These are phyloP conservation scores for Boletellus emodensis DNA, from an alignment of 768 basidiomycete species.

Conservation along the genomic window DNA sequence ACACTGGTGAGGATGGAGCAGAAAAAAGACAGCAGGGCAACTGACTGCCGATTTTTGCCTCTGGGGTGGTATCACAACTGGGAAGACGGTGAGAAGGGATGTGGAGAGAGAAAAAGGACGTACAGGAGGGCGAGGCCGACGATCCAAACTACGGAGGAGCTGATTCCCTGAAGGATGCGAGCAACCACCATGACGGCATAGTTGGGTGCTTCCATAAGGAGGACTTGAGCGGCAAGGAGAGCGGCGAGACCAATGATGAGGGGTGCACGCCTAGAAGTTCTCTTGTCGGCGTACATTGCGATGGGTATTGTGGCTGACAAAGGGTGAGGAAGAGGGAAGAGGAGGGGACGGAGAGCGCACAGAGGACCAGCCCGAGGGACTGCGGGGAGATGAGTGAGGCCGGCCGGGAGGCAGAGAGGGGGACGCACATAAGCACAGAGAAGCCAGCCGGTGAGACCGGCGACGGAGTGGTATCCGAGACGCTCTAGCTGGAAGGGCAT, in stretches of 20 bases:
- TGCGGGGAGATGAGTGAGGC: conserved; percentile 20
- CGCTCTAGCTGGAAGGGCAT: conserved; percentile 58
- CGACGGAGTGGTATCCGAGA: conserved; percentile 43
- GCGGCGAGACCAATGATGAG: conserved; percentile 48
- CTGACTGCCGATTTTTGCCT: conserved; percentile 47
- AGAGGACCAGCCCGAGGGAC: conserved; percentile 55
- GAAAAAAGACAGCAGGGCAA: conserved; percentile 1
- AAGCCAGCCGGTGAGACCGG: conserved; percentile 55
- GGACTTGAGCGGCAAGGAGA: conserved; percentile 51
- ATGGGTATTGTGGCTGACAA: conserved; percentile 52
- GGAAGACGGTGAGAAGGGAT: conserved; percentile 8
- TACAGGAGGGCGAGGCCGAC: conserved; percentile 59
- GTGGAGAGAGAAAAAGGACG: conserved; percentile 3
- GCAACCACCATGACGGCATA: conserved; percentile 57
- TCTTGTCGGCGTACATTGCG: conserved; percentile 52
- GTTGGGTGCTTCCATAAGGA: conserved; percentile 60
- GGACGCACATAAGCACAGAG: conserved; percentile 53
- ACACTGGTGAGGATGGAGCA: neutral
- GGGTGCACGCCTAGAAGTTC: conserved; percentile 43
- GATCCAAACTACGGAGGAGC: conserved; percentile 60
- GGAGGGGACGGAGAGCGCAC: conserved; percentile 31
- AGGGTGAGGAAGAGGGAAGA: neutral
- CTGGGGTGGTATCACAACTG: conserved; percentile 56
- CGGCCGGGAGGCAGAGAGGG: neutral
- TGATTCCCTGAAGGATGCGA: conserved; percentile 55